Evolutionary conservation across 768 basidiomycete genomes (phyloP), one percentile per base, ranked within the genome.

Genomic region (Cystobasidium tubakii): DNA sequence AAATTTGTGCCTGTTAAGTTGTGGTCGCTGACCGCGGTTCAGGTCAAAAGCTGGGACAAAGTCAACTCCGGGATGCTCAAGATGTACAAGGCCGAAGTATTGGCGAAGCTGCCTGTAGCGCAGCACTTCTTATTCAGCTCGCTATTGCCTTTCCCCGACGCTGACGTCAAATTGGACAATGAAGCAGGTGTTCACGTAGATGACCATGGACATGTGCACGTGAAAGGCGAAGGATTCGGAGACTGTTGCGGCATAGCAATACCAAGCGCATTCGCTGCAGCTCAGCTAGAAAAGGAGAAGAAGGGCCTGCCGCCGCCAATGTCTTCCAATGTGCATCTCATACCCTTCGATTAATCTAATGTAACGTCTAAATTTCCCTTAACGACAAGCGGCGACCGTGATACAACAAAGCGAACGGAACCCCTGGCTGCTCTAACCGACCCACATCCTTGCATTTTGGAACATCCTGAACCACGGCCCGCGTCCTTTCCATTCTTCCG

Each of bases 391-490:
- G 23, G 27, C 57, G 27, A 9, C 17, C 21, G 21, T 21, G 4
- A 19, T 23, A 50, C 25, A 33, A 34, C 17, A 31, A 2, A 34
- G 10, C n/a, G 17, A 23, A 67, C 46, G 23, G 36, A 12, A 44
- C 50, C 1, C 23, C 25, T 64, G 19, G 7, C 19, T 23, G 1
- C 31, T 60, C 36, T 73, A 78, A 12, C 62, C 76, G 17, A 79
- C 78, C 78, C 78, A 79, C 27, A 62, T 34, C 33, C 92, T 84
- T 12, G 91, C 94, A 80, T 88, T 96, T 82, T 92, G 90, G 87
- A 98, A 98, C 77, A 97, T 80, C 80, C 85, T 87, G 83, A 96
- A 93, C 96, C 96, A 99, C 1, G 96, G 96, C 1, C 94, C 93
- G 33, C 84, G 83, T 13, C 89, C 88, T 39, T 85, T 83, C 91